Conservation (phyloP, 1,284 basidiomycete genomes). For the Cutaneotrichosporon mucoides region DNA sequence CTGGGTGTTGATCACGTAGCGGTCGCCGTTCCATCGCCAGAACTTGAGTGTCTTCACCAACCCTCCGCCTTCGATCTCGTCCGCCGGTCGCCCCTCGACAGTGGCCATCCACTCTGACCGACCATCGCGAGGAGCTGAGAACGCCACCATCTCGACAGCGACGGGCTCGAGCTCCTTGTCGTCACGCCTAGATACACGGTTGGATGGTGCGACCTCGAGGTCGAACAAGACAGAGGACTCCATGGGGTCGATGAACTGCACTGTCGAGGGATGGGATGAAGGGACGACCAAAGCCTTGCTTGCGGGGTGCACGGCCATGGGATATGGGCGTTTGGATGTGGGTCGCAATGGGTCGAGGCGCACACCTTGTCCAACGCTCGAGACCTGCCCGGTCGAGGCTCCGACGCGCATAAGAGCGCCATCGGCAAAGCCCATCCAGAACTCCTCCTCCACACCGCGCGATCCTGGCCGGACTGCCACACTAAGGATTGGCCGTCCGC, state of each 20-base stretch:
- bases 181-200: conserved; percentile 78
- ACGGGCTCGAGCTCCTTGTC: conserved; percentile 74
- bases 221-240: conserved; percentile 73
- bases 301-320: conserved; percentile 63
- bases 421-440: conserved; percentile 76
- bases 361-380: conserved; percentile 57
- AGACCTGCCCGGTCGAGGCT: conserved; percentile 67
- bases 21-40: conserved; percentile 61
- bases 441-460: conserved; percentile 69
- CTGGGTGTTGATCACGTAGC: conserved; percentile 67
- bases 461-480: conserved; percentile 61
- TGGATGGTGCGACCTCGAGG: conserved; percentile 89
- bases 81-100: conserved; percentile 69
- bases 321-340: conserved; percentile 29
- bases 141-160: conserved; percentile 65
- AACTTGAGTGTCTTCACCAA: conserved; percentile 79
- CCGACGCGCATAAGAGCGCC: conserved; percentile 76
- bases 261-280: conserved; percentile 88
- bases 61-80: conserved; percentile 54
- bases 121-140: conserved; percentile 54
- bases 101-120: conserved; percentile 87
- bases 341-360: conserved; percentile 42
- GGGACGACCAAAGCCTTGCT: conserved; percentile 78
- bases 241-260: conserved; percentile 82
- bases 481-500: conserved; percentile 66